Base-by-base conservation (phyloP, 1,284 basidiomycete genomes). In the Sporisorium graminicola region DNA sequence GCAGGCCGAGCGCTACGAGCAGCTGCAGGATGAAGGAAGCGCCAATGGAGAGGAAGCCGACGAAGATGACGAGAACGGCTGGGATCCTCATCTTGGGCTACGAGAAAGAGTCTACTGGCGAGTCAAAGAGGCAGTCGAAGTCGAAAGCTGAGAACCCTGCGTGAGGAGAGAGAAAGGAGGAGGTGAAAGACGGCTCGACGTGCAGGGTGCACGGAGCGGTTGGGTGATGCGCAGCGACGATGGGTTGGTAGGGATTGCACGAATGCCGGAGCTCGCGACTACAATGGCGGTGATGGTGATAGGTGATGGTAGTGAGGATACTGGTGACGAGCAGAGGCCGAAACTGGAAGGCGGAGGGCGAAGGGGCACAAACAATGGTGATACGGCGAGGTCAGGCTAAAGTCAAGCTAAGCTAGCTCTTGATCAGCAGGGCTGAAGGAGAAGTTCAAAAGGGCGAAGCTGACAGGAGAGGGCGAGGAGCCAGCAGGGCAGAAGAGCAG, bases 1-100 rank as follows among this genome's bases (percentile, higher is more conserved):
- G 76, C 54, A 82, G 46, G 14, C 72, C 68, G 20, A 82, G 52
- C n/a, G 78, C 54, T 14, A 80, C 78, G 24, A 82, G 52, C 35
- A 82, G 65, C 66, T 82, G 78, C 14, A 82, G 65, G 42, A 82
- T 74, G 65, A 82, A 79, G 16, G 80, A 80, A 22, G 77, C 65
- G 37, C 80, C 80, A 37, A 82, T 65, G 57, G 77, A 51, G 7
- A 78, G 71, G 71, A 82, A 82, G 65, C 74, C 74, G 22, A 76
- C 68, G 27, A 68, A 65, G 55, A 68, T 68, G 68, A 76, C 27
- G 35, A 76, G 59, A 16, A 50, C 60, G 13, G 74, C 20, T 52
- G 68, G 58, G 29, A 76, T 50, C 42, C 58, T 55, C 74, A 76
- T 76, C 26, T 27, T 68, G 27, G 58, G 53, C 50, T 31, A n/a